Evolutionary conservation across 805 yeast species (phyloP).

Genomic region (Kregervanrija delftensis): DNA sequence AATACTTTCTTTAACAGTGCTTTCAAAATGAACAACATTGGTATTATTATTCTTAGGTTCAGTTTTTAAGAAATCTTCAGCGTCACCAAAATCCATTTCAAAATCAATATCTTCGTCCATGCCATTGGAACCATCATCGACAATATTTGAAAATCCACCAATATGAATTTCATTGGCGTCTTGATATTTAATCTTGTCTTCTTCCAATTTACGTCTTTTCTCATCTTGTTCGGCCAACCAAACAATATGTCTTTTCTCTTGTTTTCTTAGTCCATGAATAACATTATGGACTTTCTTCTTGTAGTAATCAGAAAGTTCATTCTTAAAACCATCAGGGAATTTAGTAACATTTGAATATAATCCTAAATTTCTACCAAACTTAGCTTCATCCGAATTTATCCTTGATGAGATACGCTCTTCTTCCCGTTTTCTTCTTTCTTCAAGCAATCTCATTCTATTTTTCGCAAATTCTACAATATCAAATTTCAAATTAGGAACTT

Average conservation of each 20-base stretch:
- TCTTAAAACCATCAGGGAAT: conserved; percentile 19
- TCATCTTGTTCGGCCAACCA: conserved; percentile 21
- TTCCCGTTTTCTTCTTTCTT: conserved; percentile 27
- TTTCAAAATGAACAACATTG: conserved; percentile 1
- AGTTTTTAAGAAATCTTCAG: conserved; percentile 10
- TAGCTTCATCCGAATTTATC: conserved; percentile 26
- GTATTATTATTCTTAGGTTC: background rate
- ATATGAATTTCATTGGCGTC: conserved; percentile 14
- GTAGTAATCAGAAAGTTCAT: conserved; percentile 13
- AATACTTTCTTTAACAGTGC: background rate
- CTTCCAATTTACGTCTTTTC: conserved; percentile 22
- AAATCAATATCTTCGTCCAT: conserved; percentile 26
- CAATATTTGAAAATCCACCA: conserved; percentile 12
- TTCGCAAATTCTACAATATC: conserved; percentile 55
- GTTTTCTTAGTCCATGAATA: conserved; percentile 22
- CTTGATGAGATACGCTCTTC: conserved; percentile 29
- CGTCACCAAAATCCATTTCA: conserved; percentile 21
- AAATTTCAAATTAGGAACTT: conserved; percentile 22
- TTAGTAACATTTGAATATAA: conserved; percentile 20
- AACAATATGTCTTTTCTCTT: conserved; percentile 19
- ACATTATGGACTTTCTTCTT: conserved; percentile 16
- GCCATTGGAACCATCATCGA: conserved; percentile 7
- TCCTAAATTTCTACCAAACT: conserved; percentile 26
- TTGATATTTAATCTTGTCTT: conserved; percentile 14
- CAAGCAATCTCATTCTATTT: conserved; percentile 34